These are phyloP conservation scores for Pyrus hybrid DNA, from an alignment of 331 rosid species.

Conservation along the genomic window DNA sequence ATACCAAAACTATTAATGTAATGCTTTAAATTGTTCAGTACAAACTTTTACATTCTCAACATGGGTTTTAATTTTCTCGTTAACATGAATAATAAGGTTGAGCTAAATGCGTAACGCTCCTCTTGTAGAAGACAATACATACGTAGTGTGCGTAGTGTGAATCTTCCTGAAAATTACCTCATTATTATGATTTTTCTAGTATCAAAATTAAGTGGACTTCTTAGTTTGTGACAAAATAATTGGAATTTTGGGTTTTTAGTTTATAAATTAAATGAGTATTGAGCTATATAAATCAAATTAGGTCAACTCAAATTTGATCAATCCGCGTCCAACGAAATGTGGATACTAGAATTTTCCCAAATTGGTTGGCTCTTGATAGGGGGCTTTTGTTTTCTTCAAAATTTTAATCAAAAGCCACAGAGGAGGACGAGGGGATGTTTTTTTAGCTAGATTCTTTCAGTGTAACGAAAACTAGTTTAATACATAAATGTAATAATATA, in stretches of 20 bases:
- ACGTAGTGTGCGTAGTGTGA: neutral
- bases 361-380: too few species aligned
- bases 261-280: neutral
- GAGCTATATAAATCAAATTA: neutral
- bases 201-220: neutral
- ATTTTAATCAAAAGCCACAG: too few species aligned
- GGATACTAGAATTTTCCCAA: neutral
- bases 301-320: neutral
- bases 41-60: neutral
- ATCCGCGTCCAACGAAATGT: neutral
- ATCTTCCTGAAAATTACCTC: neutral
- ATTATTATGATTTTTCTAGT: neutral
- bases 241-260: neutral
- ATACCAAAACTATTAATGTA: neutral
- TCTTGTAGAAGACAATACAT: neutral
- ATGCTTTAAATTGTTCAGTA: too few species aligned
- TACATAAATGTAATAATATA: too few species aligned
- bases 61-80: neutral
- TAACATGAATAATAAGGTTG: too few species aligned
- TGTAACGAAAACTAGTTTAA: rapidly evolving
- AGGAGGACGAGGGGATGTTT: neutral
- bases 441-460: too few species aligned
- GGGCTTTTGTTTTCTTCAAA: too few species aligned
- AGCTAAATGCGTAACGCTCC: neutral
- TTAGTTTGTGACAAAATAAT: neutral